Conservation (phyloP, 495 filamentous ascomycete genomes). For the Daldinia concentrica region DNA sequence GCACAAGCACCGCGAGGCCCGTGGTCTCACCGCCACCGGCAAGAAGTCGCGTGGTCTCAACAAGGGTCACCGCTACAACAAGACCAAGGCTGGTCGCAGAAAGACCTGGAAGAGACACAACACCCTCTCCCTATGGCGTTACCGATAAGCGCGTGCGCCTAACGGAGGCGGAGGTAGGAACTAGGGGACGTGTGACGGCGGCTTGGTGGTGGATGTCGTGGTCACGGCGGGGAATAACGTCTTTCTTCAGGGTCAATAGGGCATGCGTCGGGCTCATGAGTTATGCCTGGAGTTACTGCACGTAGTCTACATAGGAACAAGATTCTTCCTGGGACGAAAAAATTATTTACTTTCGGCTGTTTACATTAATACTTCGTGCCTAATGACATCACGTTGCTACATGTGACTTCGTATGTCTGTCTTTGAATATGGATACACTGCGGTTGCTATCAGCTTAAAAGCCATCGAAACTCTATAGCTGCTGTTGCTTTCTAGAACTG, state of each 20-base stretch:
- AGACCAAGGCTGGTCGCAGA: slow-evolving; percentile 91
- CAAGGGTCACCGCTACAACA: slow-evolving; percentile 99
- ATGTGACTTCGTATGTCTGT: not conserved
- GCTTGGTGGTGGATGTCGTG: slow-evolving; percentile 41
- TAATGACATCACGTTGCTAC: not conserved
- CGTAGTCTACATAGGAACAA: slow-evolving; percentile 48
- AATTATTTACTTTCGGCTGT: slow-evolving; percentile 27
- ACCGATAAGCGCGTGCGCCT: slow-evolving; percentile 61
- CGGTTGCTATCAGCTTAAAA: too few species aligned
- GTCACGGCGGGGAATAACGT: slow-evolving; percentile 42
- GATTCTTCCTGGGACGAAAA: slow-evolving; percentile 43
- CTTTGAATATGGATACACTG: not conserved
- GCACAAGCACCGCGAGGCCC: slow-evolving; percentile 99
- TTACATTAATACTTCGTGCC: not conserved
- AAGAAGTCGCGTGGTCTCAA: slow-evolving; percentile 99
- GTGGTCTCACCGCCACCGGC: slow-evolving; percentile 95
- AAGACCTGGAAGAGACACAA: slow-evolving; percentile 99
- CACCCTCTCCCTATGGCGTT: slow-evolving; percentile 94
- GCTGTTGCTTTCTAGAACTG: too few species aligned
- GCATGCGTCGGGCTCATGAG: slow-evolving; percentile 48
- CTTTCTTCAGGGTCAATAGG: slow-evolving; percentile 45
- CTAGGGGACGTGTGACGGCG: slow-evolving; percentile 25
- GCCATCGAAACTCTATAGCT: too few species aligned
- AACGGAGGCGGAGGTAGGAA: slow-evolving; percentile 14
- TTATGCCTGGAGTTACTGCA: slow-evolving; percentile 48